Conservation (phyloP, 495 filamentous ascomycete genomes). For the Penicillium ochrochloron region DNA sequence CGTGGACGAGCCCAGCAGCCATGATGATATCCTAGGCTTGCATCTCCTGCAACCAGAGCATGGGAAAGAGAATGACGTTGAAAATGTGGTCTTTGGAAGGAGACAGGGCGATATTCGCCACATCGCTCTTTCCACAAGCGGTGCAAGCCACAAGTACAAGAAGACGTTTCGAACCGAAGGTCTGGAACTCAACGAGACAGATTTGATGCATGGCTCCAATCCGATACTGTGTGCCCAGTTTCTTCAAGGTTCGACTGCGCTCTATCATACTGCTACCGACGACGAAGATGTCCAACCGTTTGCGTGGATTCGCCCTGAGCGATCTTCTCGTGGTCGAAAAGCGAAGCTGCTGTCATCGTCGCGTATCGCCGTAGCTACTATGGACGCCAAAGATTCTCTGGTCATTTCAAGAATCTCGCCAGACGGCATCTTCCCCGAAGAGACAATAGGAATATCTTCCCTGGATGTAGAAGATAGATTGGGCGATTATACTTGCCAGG, state of each 20-base stretch:
- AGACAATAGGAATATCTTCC: conserved; percentile 37
- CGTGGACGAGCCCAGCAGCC: conserved; percentile 54
- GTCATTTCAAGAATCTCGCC: conserved; percentile 54
- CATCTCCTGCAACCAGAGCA: conserved; percentile 53
- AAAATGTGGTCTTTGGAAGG: conserved; percentile 48
- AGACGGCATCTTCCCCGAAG: conserved; percentile 40
- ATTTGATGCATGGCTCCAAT: conserved; percentile 37
- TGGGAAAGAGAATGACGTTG: conserved; percentile 31
- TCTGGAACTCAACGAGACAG: conserved; percentile 36
- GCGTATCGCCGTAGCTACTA: conserved; percentile 56
- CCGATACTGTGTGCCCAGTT: conserved; percentile 53
- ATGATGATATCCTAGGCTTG: conserved; percentile 65
- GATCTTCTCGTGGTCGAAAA: conserved; percentile 45
- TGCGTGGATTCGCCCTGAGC: conserved; percentile 39
- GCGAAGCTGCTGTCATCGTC: conserved; percentile 56
- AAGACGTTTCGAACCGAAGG: conserved; percentile 42
- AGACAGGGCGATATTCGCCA: conserved; percentile 45
- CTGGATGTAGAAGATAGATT: conserved; percentile 32
- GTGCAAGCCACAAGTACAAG: conserved; percentile 32
- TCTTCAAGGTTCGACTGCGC: conserved; percentile 44
- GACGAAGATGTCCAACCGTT: conserved; percentile 43
- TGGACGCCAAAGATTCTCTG: conserved; percentile 49
- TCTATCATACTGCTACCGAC: conserved; percentile 49
- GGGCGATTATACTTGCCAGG: conserved; percentile 32
- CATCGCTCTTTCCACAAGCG: conserved; percentile 37